Conservation (phyloP, 1,284 basidiomycete species). For the Naganishia sp. region DNA sequence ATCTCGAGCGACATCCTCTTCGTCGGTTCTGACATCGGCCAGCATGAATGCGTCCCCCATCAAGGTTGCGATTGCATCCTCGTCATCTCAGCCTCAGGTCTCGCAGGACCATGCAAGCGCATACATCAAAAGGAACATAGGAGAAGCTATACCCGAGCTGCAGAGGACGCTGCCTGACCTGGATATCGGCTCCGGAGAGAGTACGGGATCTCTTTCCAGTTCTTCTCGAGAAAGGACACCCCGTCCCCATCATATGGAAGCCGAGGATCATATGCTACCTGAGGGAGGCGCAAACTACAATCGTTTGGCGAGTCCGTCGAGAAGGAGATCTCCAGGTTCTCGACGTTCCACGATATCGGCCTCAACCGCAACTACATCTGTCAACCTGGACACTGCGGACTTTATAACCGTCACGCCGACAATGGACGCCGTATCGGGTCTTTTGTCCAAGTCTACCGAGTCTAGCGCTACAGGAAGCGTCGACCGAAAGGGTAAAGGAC, state of each 20-base stretch:
- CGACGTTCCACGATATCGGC: conserved; percentile 24
- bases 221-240: neutral
- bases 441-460: neutral
- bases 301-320: neutral
- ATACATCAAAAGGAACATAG: neutral
- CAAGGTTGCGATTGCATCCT: conserved; percentile 8
- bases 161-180: conserved; percentile 10
- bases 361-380: conserved; percentile 11
- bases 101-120: conserved; percentile 23
- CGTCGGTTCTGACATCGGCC: conserved; percentile 1
- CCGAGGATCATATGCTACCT: too few species aligned
- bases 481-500: neutral
- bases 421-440: neutral
- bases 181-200: neutral
- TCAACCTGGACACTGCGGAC: conserved; percentile 18
- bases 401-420: neutral
- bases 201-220: neutral
- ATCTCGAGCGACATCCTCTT: conserved; percentile 17
- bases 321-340: conserved; percentile 10
- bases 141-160: conserved; percentile 13
- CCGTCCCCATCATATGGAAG: neutral
- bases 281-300: too few species aligned
- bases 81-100: conserved; percentile 4
- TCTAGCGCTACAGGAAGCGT: neutral
- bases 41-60: conserved; percentile 14